These are phyloP conservation scores for Jamesozyma gamospora DNA, from an alignment of 805 yeast genomes.

Conservation along the genomic window DNA sequence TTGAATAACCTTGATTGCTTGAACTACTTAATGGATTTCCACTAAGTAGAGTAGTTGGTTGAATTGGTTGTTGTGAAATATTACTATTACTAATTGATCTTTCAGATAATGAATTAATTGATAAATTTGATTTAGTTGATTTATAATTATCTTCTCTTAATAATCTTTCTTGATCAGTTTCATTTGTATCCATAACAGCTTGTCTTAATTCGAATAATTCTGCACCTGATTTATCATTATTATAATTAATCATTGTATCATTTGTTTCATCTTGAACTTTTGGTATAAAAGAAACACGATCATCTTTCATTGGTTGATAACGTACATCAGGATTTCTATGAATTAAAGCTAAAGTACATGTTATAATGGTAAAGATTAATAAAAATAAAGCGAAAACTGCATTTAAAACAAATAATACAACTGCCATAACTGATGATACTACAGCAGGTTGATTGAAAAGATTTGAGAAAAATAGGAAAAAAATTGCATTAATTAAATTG, in stretches of 20 bases:
- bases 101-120: not conserved
- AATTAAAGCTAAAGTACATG: slow-evolving; percentile 74
- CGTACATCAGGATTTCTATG: slow-evolving; percentile 91
- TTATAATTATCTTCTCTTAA: slow-evolving; percentile 16
- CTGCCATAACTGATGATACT: slow-evolving; percentile 87
- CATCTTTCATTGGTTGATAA: slow-evolving; percentile 94
- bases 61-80: slow-evolving; percentile 13
- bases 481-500: slow-evolving; percentile 69
- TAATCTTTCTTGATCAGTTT: slow-evolving; percentile 23
- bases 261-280: slow-evolving; percentile 34
- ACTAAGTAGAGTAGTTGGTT: slow-evolving; percentile 15
- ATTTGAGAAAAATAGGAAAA: slow-evolving; percentile 82
- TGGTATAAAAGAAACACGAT: slow-evolving; percentile 90
- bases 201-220: slow-evolving; percentile 29
- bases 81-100: not conserved
- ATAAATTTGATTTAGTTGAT: not conserved
- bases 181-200: slow-evolving; percentile 30
- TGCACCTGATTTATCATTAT: slow-evolving; percentile 20
- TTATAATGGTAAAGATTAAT: slow-evolving; percentile 74
- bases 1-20: slow-evolving; percentile 5
- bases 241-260: slow-evolving; percentile 14
- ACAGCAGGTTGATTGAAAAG: slow-evolving; percentile 74
- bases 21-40: too few relatives aligned
- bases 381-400: slow-evolving; percentile 80
- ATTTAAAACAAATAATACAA: slow-evolving; percentile 79